Base-by-base conservation (phyloP, 306 rosid species). In the Fragaria iinumae region DNA sequence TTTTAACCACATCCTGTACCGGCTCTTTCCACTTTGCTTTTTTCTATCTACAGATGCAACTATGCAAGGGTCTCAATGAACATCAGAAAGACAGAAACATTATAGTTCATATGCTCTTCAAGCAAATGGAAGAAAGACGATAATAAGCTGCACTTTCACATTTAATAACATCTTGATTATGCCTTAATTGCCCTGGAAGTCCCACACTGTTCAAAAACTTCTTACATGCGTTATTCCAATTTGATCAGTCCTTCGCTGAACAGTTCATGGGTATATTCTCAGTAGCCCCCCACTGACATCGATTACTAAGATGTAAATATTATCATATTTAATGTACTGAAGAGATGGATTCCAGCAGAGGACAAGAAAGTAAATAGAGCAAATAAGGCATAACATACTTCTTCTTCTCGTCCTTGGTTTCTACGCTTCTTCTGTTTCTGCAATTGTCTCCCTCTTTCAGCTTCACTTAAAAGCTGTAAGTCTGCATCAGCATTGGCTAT, bases 361-460 rank as follows among this genome's bases (percentile, higher is more conserved):
- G 72, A 56, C 55, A 34, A 34, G 77, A 29, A 44, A 60, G 73
- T 48, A 74, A 67, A 62, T 64, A 48, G 60, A n/a, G 10, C 29
- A 2, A 50, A 66, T 57, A 67, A 45, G 69, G 60, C 48, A 77
- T 20, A 76, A 80, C 92, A 80, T 92, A 90, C 99, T 25, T 89
- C 96, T 73, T 89, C 97, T 89, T 95, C 97, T 75, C 93, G 97
- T 76, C 97, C 97, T 72, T 87, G 96, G 78, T 86, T 85, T 80
- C 92, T 83, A 70, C 95, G 96, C 82, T 87, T 95, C 90, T 89
- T 95, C 86, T 89, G 90, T 83, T 92, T 95, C 84, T 74, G 97
- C 85, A 92, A 83, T 32, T 88, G 93, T 77, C 99, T 89, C 80
- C 89, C 96, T 83, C 95, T 85, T 76, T 95, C 97, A 80, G 86